Conservation (phyloP, 306 rosid genomes). For the Gillenia trifoliata region DNA sequence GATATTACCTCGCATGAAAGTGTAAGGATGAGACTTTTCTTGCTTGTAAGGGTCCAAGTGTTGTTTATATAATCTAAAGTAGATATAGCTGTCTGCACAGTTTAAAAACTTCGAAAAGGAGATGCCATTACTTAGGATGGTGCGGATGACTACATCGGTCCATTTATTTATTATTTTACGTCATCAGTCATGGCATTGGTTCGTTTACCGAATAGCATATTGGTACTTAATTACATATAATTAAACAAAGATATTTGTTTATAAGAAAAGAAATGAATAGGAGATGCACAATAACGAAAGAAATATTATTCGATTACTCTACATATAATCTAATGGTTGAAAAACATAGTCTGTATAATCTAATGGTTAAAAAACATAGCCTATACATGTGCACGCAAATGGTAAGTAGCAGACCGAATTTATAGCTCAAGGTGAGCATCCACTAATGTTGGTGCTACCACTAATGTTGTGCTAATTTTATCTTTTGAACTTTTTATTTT, state of each 20-base stretch:
- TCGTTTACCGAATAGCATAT: neutral
- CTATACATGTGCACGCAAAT: neutral
- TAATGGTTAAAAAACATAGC: neutral
- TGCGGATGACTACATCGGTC: neutral
- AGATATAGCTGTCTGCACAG: neutral
- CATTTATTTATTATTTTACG: neutral
- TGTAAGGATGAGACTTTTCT: neutral
- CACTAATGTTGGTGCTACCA: constrained; percentile 56
- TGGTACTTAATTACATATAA: too few species aligned
- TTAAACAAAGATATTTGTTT: neutral
- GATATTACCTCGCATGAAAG: too few species aligned
- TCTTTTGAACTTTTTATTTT: neutral
- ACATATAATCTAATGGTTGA: neutral
- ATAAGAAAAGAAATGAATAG: neutral
- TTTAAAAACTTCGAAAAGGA: neutral
- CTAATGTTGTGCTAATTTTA: constrained; percentile 14
- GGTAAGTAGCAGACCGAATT: neutral
- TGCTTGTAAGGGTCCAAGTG: neutral
- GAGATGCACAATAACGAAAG: constrained; percentile 17
- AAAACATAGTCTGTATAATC: neutral
- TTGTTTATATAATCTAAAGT: neutral
- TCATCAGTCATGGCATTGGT: neutral
- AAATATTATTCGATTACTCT: neutral
- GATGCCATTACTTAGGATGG: neutral
- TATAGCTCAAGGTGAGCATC: constrained; percentile 48